A percentile compares a stretch with the other conserved stretches of the same genome.
Conservation (phyloP, 768 basidiomycete genomes). For the Crepidotus variabilis region DNA sequence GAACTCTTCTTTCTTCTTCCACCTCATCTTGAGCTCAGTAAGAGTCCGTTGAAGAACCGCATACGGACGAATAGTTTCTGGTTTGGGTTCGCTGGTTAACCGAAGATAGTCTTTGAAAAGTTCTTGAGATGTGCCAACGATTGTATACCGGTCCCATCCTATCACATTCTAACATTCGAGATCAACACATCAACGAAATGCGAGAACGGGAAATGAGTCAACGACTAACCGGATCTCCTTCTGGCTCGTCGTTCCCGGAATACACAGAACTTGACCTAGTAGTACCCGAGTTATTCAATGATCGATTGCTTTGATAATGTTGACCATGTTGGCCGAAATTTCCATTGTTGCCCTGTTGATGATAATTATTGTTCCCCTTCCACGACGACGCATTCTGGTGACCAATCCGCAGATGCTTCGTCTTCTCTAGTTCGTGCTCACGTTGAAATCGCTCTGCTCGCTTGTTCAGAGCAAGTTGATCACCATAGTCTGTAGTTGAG, state of each 20-base stretch:
- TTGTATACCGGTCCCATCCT: slow-evolving; percentile 94
- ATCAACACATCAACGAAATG: neutral
- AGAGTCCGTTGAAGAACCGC: slow-evolving; percentile 81
- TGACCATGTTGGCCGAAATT: neutral
- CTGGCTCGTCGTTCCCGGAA: slow-evolving; percentile 55
- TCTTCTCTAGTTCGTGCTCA: slow-evolving; percentile 81
- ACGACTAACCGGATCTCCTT: slow-evolving; percentile 62
- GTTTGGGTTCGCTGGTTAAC: slow-evolving; percentile 91
- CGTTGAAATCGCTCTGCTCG: slow-evolving; percentile 88
- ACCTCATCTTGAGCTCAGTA: slow-evolving; percentile 79
- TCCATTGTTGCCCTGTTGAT: neutral
- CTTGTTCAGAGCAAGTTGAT: slow-evolving; percentile 66
- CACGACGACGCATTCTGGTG: slow-evolving; percentile 51
- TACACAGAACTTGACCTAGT: slow-evolving; percentile 45
- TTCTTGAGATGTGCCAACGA: slow-evolving; percentile 86
- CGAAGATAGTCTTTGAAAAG: slow-evolving; percentile 96
- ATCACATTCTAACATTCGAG: slow-evolving; percentile 72
- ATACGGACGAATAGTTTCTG: slow-evolving; percentile 90
- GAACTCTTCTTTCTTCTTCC: slow-evolving; percentile 58
- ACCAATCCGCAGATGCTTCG: slow-evolving; percentile 45
- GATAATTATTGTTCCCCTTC: slow-evolving; percentile 7
- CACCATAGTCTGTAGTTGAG: slow-evolving; percentile 47
- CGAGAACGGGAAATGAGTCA: neutral
- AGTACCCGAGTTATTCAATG: slow-evolving; percentile 31
- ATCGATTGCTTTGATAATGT: slow-evolving; percentile 10